Evolutionary conservation across 257 asterid species (phyloP), one percentile per base, ranked within the genome.

Genomic region (Haberlea rhodopensis): DNA sequence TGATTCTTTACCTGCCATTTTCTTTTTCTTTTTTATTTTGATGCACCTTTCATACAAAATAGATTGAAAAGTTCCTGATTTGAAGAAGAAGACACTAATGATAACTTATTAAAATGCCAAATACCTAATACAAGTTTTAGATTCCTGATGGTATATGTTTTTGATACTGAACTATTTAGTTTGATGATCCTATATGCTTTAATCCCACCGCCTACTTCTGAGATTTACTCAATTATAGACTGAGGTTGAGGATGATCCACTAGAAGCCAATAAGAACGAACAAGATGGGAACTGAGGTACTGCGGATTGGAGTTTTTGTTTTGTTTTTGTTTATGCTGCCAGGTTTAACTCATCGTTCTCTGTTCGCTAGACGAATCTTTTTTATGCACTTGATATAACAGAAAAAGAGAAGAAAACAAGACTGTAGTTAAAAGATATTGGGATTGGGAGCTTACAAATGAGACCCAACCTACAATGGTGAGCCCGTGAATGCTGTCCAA

Each of bases 371-470:
- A 37, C 51, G 8, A 43, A 49, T 22, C 9, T 53, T 46, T 57
- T 78, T 13, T 52, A 31, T 67, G 66, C 49, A 72, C 74, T 27
- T 62, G 49, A 58, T 69, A 56, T 62, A 60, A 63, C 87, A 87
- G 96, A 89, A 87, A 73, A 92, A n/a, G n/a, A 89, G 87, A 91
- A 89, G 90, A 92, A 89, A 73, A 89, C 97, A 87, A 92, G 83
- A 92, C 88, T 8, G n/a, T n/a, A n/a, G n/a, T n/a, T n/a, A n/a
- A n/a, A n/a, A n/a, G n/a, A n/a, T n/a, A n/a, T n/a, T n/a, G 88
- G 89, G 10, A 87, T 58, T 92, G 99, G 99, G 96, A 89, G 74
- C 94, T 89, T 45, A 75, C 87, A 20, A 92, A 92, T 76, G 99
- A 92, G 82, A 89, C 96, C 63, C 94, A 85, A 65, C 96, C 99